Evolutionary conservation across 2,329 filamentous ascomycete species (phyloP).

Genomic region (Parastagonospora nodorum): DNA sequence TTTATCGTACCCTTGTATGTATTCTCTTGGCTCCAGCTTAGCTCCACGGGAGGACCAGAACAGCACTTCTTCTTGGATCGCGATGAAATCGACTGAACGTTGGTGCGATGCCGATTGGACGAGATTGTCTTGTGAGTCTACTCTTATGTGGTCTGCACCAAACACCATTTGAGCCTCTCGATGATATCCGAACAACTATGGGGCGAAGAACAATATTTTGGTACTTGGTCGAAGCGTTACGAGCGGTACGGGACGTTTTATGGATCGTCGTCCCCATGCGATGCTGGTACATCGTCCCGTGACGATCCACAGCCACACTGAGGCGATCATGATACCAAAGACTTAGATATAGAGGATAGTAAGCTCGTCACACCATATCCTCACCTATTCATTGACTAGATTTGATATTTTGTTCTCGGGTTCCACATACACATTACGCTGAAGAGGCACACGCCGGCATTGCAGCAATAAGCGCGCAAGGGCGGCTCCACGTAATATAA

Average conservation of each 20-base stretch:
- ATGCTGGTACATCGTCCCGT: background rate
- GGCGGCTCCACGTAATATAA: conserved; percentile 4
- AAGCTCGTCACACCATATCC: background rate
- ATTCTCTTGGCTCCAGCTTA: background rate
- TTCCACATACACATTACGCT: background rate
- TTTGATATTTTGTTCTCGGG: background rate
- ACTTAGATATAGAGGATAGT: background rate
- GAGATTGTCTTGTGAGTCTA: too few relatives aligned
- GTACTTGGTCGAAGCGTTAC: background rate
- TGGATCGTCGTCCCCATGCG: background rate
- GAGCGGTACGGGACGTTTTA: conserved; percentile 14
- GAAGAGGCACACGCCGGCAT: background rate
- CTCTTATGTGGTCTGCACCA: too few relatives aligned
- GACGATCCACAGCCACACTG: background rate
- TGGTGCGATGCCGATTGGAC: too few relatives aligned
- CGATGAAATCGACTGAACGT: too few relatives aligned
- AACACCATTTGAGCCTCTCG: too few relatives aligned
- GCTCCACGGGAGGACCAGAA: background rate
- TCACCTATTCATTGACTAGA: background rate
- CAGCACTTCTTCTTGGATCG: background rate
- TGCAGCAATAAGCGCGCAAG: background rate
- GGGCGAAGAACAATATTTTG: background rate
- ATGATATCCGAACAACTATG: background rate
- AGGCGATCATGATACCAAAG: background rate
- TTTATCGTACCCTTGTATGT: background rate